Evolutionary conservation across 495 filamentous ascomycete genomes (phyloP), one percentile per base, ranked within the genome.

Genomic region (Xylaria cubensis): DNA sequence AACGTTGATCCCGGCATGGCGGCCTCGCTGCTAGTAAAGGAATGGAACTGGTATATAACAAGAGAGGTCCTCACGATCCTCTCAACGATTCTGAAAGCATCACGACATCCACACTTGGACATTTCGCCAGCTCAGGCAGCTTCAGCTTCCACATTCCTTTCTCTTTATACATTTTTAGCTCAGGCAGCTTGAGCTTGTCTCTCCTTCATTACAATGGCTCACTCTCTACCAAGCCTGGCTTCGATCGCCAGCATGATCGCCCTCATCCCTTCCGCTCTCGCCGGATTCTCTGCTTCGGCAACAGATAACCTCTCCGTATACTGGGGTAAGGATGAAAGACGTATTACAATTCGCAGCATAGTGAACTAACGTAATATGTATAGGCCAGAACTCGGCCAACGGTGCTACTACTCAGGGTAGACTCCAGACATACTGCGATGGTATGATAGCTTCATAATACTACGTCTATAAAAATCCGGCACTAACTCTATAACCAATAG

Each of bases 261-360:
- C 42, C 48, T 71, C 26, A 39, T 58, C 56, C 74, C 76, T 6
- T 56, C 75, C 26, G 76, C 69, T 42, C 74, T 73, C 64, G 85
- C 85, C 64, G 88, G 86, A 62, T 88, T 91, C 74, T 78, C 86
- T 74, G 70, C 84, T 4, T 65, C 73, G 41, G 79, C 84, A 5
- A 84, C 82, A n/a, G 85, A 82, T 69, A 92, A 92, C 76, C 76
- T 92, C 73, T 88, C 87, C 29, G 81, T 92, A 32, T 93, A 92
- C 78, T 93, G 89, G 84, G 91, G 83, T 89, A 80, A 71, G 79
- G 21, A 34, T 34, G 6, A 21, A 21, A 24, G 34, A 42, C 53
- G 72, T 71, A 51, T 62, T 72, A 59, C 71, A 26, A 36, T 62
- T 62, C 73, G 48, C 72, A 26, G 36, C 59, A 24, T 41, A 46